Conservation (phyloP, 2,329 filamentous ascomycete species). For the Lizonia empirigonia region DNA sequence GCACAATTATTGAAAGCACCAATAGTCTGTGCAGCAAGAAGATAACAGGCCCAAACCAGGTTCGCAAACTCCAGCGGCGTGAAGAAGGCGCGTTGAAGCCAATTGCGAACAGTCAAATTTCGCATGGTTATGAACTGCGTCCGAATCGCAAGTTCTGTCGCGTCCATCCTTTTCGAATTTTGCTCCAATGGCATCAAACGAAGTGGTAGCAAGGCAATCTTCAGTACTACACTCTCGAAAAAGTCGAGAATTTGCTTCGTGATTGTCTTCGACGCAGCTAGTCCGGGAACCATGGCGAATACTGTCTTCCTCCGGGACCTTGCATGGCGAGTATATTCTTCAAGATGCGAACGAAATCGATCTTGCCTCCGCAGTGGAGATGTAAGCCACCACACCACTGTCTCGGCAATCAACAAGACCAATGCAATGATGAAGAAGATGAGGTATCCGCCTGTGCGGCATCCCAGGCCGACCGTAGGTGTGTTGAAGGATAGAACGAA, state of each 20-base stretch:
- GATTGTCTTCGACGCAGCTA: conserved; percentile 3
- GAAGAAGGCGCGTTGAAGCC: conserved; percentile 39
- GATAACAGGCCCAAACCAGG: conserved; percentile 45
- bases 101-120: conserved; percentile 19
- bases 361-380: conserved; percentile 20
- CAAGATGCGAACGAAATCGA: conserved; percentile 6
- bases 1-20: conserved; percentile 50
- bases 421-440: conserved; percentile 44
- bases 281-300: conserved; percentile 1
- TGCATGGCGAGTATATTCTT: conserved; percentile 7
- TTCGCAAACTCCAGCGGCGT: conserved; percentile 44
- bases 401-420: conserved; percentile 42
- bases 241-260: background rate
- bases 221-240: conserved; percentile 3
- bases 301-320: background rate
- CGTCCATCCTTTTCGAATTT: background rate
- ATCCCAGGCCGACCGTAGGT: conserved; percentile 51
- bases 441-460: conserved; percentile 48
- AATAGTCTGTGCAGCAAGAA: conserved; percentile 49
- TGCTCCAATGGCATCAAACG: conserved; percentile 13
- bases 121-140: conserved; percentile 12
- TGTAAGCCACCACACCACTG: conserved; percentile 44
- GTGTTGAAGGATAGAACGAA: conserved; percentile 51
- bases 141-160: conserved; percentile 1
- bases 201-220: background rate